These are phyloP conservation scores for Ophiostoma fasciatum DNA, from an alignment of 2,329 filamentous ascomycete species.

Conservation along the genomic window DNA sequence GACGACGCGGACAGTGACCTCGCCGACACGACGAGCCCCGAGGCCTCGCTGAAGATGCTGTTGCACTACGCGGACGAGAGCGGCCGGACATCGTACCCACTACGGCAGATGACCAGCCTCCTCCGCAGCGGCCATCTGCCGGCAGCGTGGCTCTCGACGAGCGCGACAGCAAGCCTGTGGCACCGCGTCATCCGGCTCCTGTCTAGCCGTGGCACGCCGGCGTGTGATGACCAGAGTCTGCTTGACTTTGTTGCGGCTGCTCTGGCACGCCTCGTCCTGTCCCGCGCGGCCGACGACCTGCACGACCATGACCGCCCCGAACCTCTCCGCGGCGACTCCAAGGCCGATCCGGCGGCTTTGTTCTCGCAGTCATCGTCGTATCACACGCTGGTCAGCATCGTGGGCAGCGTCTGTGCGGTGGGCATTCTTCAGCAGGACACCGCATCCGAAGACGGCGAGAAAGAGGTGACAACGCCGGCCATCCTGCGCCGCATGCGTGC, in stretches of 20 bases:
- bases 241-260: conserved; percentile 20
- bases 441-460: not conserved
- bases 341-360: no score
- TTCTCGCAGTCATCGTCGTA: conserved; percentile 11
- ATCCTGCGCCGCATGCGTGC: not conserved
- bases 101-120: conserved; percentile 23
- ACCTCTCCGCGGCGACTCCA: no score
- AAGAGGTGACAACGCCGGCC: not conserved
- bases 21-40: conserved; percentile 12
- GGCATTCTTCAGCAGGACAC: conserved; percentile 16
- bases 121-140: conserved; percentile 22
- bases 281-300: not conserved
- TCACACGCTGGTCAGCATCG: conserved; percentile 25
- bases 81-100: conserved; percentile 19
- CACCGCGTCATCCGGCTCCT: conserved; percentile 21
- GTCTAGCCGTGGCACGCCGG: conserved; percentile 13
- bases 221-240: conserved; percentile 18
- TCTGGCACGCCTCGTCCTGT: not conserved
- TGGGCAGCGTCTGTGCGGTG: conserved; percentile 26
- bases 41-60: conserved; percentile 14
- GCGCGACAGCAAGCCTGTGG: conserved; percentile 27
- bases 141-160: conserved; percentile 28
- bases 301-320: no score
- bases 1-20: conserved; percentile 15
- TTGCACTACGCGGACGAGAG: conserved; percentile 18